Evolutionary conservation across 2,329 filamentous ascomycete species (phyloP).

Genomic region (Alternaria sp.): DNA sequence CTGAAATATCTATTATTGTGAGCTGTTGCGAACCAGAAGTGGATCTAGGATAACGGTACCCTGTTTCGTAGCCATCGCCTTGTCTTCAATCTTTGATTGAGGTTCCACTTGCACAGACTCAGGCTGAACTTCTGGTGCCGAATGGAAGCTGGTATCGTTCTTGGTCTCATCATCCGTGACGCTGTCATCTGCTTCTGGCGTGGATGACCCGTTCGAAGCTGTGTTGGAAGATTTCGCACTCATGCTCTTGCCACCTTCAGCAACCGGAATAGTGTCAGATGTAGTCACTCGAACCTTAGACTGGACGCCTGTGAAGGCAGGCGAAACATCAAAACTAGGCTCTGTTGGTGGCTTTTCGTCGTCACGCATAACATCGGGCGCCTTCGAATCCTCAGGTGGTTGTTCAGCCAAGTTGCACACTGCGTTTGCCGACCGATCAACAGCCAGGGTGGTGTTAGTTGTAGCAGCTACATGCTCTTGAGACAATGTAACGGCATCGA

Average conservation of each 20-base stretch:
- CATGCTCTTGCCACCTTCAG: not conserved
- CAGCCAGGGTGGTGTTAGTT: not conserved
- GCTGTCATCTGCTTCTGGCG: constrained; percentile 12
- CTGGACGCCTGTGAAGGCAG: not conserved
- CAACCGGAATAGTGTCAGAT: not conserved
- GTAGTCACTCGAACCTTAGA: not conserved
- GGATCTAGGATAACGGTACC: constrained; percentile 1
- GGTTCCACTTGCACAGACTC: constrained; percentile 16
- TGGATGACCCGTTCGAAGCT: not conserved
- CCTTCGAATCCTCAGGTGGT: not conserved
- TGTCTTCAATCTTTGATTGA: not conserved
- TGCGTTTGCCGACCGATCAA: not conserved
- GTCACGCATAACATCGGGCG: not conserved
- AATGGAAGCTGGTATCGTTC: constrained; percentile 37
- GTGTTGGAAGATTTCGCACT: not conserved
- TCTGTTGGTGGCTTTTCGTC: not conserved
- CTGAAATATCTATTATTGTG: not conserved
- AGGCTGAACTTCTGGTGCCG: constrained; percentile 32
- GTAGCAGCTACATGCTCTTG: not conserved
- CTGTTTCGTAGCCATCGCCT: constrained; percentile 15
- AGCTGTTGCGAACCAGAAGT: not conserved
- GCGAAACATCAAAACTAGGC: not conserved
- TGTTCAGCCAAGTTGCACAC: not conserved
- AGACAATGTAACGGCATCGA: not conserved
- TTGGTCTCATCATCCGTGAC: constrained; percentile 37